These are phyloP conservation scores for Saccharum spontaneum DNA, from an alignment of 176 grass and related monocot genomes.

Conservation along the genomic window DNA sequence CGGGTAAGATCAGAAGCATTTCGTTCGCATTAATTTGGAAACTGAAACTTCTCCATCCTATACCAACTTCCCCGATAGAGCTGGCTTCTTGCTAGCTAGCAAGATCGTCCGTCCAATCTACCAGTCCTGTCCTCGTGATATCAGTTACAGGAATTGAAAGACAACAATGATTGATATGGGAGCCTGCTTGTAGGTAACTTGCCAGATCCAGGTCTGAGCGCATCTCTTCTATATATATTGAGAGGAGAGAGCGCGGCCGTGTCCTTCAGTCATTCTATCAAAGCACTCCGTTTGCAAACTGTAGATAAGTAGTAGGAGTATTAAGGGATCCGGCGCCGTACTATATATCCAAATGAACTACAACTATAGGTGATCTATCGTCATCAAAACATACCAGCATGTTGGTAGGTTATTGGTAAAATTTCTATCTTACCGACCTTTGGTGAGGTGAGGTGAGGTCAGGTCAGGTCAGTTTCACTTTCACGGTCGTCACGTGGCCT, in stretches of 20 bases:
- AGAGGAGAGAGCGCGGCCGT: too few relatives aligned
- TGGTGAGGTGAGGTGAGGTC: neutral
- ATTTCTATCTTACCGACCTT: neutral
- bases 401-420: neutral
- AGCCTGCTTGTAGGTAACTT: too few relatives aligned
- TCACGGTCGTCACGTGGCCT: neutral
- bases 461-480: neutral
- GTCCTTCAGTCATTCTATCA: too few relatives aligned
- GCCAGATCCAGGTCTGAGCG: too few relatives aligned
- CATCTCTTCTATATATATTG: too few relatives aligned
- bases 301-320: too few relatives aligned
- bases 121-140: neutral
- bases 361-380: neutral
- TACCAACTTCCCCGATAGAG: neutral
- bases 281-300: too few relatives aligned
- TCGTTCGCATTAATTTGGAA: neutral
- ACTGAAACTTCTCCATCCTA: neutral
- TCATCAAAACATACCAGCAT: neutral
- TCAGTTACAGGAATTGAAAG: neutral
- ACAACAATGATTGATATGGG: neutral
- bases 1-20: neutral
- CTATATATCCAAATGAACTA: too few relatives aligned
- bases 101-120: neutral
- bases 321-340: too few relatives aligned
- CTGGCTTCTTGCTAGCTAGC: neutral